Evolutionary conservation across 1,284 basidiomycete genomes (phyloP).

Genomic region (Xerocomus nothofagi): DNA sequence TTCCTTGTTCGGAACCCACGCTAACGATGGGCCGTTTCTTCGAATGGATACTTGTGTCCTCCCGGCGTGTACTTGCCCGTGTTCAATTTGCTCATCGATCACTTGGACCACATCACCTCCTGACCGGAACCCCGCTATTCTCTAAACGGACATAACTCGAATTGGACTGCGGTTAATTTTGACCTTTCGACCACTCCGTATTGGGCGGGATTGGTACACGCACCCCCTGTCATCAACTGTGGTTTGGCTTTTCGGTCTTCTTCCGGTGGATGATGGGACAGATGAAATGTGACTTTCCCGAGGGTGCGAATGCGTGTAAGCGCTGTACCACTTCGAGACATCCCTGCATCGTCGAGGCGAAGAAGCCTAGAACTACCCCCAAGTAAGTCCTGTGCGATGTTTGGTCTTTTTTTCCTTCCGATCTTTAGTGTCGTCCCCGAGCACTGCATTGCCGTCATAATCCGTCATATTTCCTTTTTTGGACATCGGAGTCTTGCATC

Average conservation of each 20-base stretch:
- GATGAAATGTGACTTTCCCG: conserved; percentile 82
- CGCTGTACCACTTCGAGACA: conserved; percentile 69
- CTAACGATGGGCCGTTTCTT: conserved; percentile 3
- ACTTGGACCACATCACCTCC: conserved; percentile 1
- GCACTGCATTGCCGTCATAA: conserved; percentile 27
- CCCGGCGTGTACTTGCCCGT: background rate
- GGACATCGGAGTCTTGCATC: conserved; percentile 19
- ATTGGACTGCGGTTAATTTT: conserved; percentile 10
- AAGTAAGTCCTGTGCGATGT: conserved; percentile 58
- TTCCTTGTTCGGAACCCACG: conserved; percentile 15
- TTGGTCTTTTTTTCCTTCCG: background rate
- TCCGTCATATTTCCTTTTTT: conserved; percentile 27
- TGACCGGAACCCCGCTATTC: conserved; percentile 6
- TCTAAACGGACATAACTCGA: conserved; percentile 15
- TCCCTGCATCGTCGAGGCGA: conserved; percentile 75
- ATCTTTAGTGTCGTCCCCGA: conserved; percentile 3
- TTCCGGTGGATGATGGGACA: conserved; percentile 33
- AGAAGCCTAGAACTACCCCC: conserved; percentile 71
- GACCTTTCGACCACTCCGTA: conserved; percentile 4
- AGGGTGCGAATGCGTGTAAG: conserved; percentile 65
- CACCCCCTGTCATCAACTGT: conserved; percentile 6
- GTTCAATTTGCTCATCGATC: conserved; percentile 6
- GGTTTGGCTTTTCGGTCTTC: conserved; percentile 10
- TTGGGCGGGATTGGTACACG: background rate
- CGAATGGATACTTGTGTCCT: conserved; percentile 5